These are phyloP conservation scores for thale cress (Arabidopsis thaliana) DNA, from an alignment of 345 rosid genomes.

Conservation along the genomic window TAIR10.1 NC_003070.9:5240501-5241000, in stretches of 20 bases:
- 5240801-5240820: conserved; percentile 96
- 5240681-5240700: conserved; percentile 10
- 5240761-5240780: conserved; percentile 92
- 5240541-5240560: conserved; percentile 91
- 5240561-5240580: conserved; percentile 78
- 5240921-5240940: neutral
- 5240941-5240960: neutral
- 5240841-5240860: conserved; percentile 90
- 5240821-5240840: conserved; percentile 87
- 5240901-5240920: conserved; percentile 7
- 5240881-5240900: conserved; percentile 64
- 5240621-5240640: conserved; percentile 71
- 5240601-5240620: conserved; percentile 79
- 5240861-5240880: conserved; percentile 90
- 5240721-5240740: neutral
- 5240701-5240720: neutral
- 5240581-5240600: conserved; percentile 85
- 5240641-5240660: conserved; percentile 74
- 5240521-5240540: conserved; percentile 83
- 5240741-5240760: conserved; percentile 70
- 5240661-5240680: conserved; percentile 50
- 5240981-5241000: conserved; percentile 95
- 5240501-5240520: conserved; percentile 49
- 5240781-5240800: conserved; percentile 88
- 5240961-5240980: conserved; percentile 62